Base-by-base conservation (phyloP, 768 basidiomycete genomes). In the Agrocybe praecox region DNA sequence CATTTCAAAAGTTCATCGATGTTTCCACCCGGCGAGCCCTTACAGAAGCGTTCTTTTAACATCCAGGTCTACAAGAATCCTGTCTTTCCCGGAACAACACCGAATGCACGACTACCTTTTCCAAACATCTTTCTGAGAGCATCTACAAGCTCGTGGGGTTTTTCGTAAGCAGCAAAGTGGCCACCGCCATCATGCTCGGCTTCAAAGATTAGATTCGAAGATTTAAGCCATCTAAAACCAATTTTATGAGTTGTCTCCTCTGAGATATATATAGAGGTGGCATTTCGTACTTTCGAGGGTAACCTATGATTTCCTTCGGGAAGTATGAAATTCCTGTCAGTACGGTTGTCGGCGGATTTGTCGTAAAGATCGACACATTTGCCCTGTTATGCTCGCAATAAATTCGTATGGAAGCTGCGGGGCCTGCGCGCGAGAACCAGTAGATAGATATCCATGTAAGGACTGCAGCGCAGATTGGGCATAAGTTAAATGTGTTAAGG, bases 81-180 rank as follows among this genome's bases (percentile, higher is more conserved):
- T 40, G 57, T 67, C 57, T 74, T 75, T 4, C 76, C 79, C 1
- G 70, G 54, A 8, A 85, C 78, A 15, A 82, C 78, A 2, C 75
- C 75, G 57, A 74, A 80, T 2, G 81, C 81, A 32, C 76, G 75
- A 0, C 83, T 80, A 10, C 73, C 78, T 55, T 72, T 79, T 34
- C 78, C 78, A 66, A 85, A 87, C 83, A 86, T 86, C 61, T 72
- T 78, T 26, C 79, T 69, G 46, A 87, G 48, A 61, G 85, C 86
- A 1, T 61, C 72, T 0, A 73, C 84, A 15, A 88, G 71, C 2
- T 67, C 67, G 4, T 77, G 70, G 0, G 86, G 84, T 43, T 61
- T 67, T 60, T 87, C 85, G 57, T 78, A 64, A 0, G 85, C 77
- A 10, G 84, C 80, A 62, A 88, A 87, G 65, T 87, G 86, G 1